phyloP scores from a whole-genome alignment of 2,329 filamentous ascomycete species.

The Diatrype stigma region DNA sequence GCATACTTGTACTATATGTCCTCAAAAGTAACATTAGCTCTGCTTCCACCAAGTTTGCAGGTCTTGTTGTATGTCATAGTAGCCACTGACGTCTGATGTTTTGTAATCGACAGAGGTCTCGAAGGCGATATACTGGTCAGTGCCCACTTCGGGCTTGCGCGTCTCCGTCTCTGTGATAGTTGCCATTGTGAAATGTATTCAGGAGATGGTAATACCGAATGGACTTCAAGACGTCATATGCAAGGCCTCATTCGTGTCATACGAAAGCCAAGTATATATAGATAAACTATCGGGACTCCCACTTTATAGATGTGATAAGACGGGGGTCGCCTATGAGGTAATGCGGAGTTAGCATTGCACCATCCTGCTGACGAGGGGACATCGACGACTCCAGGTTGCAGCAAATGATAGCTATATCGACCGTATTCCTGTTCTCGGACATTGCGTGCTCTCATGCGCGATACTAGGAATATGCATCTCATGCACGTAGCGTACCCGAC shows the following conservation, averaged over 20 bases:
- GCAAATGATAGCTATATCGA: background rate
- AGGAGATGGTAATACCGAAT: background rate
- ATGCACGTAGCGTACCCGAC: no score
- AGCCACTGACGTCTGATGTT: slow-evolving; percentile 2
- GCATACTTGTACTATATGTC: slow-evolving; percentile 4
- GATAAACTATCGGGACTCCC: no score
- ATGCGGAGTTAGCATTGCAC: slow-evolving; percentile 4
- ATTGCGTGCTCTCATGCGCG: no score
- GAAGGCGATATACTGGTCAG: slow-evolving; percentile 2
- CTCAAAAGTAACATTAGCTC: background rate
- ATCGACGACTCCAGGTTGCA: background rate
- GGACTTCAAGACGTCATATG: no score
- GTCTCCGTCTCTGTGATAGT: background rate
- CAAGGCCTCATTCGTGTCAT: no score
- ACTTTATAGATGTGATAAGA: background rate
- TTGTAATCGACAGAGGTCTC: slow-evolving; percentile 7
- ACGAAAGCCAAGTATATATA: no score
- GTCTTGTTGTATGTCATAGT: background rate
- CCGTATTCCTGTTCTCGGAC: background rate
- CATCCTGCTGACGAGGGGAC: background rate
- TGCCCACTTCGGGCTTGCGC: background rate
- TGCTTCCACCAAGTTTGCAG: no score
- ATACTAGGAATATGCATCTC: no score
- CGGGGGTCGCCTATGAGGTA: background rate
- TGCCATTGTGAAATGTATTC: background rate